These are phyloP conservation scores for Ophiostoma sp. DNA, from an alignment of 2,329 filamentous ascomycete species.

Conservation along the genomic window DNA sequence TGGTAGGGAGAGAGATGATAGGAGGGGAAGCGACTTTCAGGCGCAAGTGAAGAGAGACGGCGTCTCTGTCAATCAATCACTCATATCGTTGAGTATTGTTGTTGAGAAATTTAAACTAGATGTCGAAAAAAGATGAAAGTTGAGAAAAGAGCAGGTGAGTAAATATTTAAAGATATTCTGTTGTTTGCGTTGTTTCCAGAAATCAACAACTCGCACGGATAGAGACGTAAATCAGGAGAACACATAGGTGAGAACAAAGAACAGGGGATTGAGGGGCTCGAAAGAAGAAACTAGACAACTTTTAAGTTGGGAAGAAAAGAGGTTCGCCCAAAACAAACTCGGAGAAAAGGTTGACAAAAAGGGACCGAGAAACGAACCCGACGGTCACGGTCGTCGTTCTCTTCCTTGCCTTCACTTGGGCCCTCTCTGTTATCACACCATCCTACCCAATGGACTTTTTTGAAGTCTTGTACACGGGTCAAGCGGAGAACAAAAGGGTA, in stretches of 20 bases:
- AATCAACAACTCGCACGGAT: neutral
- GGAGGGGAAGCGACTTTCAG: too few species aligned
- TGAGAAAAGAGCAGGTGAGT: neutral
- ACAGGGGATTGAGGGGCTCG: neutral
- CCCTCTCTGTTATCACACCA: neutral
- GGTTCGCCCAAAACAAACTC: neutral
- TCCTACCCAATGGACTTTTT: neutral
- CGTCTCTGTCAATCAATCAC: neutral
- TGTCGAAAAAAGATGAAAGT: neutral
- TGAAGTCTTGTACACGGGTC: neutral
- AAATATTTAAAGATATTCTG: neutral
- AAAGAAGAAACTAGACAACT: neutral
- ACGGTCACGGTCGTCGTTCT: neutral
- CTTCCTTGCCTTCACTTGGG: neutral
- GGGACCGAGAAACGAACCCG: constrained; percentile 1
- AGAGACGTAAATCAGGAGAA: neutral
- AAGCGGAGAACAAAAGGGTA: too few species aligned
- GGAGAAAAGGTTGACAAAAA: neutral
- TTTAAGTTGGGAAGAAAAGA: neutral
- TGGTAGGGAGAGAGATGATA: neutral
- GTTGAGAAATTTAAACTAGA: neutral
- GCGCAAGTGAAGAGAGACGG: neutral
- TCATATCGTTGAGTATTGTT: neutral
- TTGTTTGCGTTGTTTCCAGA: neutral
- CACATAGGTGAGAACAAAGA: neutral